Evolutionary conservation across 2,329 filamentous ascomycete species (phyloP), one percentile per base, ranked within the genome.

Genomic region (Drechmeria coniospora): DNA sequence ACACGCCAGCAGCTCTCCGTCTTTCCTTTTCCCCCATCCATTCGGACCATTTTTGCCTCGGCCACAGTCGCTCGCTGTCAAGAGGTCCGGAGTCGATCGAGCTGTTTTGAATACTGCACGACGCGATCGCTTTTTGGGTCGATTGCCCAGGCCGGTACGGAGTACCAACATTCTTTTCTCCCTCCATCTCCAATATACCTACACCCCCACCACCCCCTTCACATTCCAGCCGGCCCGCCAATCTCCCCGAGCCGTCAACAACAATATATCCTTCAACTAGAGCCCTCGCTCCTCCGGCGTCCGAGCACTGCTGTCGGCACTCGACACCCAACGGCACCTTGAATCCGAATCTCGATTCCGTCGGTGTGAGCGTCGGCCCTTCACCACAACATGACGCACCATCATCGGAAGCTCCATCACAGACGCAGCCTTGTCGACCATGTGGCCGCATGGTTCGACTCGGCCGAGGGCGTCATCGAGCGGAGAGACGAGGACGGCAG

Each of bases 351-450:
- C n/a, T n/a, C n/a, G n/a, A n/a, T n/a, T n/a, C n/a, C n/a, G n/a
- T n/a, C n/a, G n/a, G n/a, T n/a, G n/a, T n/a, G n/a, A n/a, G n/a
- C n/a, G n/a, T n/a, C n/a, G n/a, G n/a, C n/a, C n/a, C n/a, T n/a
- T n/a, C n/a, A n/a, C n/a, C n/a, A n/a, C 36, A 47, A 41, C n/a
- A 52, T 52, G 49, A 41, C 39, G 34, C 29, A 37, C 30, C 36
- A 37, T 26, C 48, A 49, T 29, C 18, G 39, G 25, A 45, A 42
- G 30, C 36, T 43, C 23, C 49, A 48, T 24, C 12, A 25, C 16
- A 19, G 24, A 12, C 34, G 30, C 27, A 24, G 28, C 13, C 10
- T 28, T 5, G 8, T 29, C 15, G 25, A 23, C 26, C 17, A 31
- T 4, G 23, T 31, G 16, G 21, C 26, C n/a, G n/a, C 28, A 12